These are phyloP conservation scores for Guadua angustifolia DNA, from an alignment of 176 grass and related monocot genomes.

Conservation along the genomic window DNA sequence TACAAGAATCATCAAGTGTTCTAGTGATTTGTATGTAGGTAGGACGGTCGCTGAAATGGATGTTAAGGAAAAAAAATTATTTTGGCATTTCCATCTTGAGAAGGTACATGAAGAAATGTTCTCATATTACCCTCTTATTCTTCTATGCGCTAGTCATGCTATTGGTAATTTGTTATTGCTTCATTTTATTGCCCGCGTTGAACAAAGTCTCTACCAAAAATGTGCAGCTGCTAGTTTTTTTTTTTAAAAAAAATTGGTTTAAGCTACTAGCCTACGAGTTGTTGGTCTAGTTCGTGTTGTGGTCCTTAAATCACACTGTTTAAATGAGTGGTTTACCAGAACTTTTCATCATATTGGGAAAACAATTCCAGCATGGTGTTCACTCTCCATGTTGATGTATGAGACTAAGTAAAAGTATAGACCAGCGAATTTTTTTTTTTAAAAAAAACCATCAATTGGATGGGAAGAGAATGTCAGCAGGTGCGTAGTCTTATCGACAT, in stretches of 20 bases:
- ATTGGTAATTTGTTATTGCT: neutral
- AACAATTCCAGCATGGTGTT: slow-evolving; percentile 3
- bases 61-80: slow-evolving; percentile 9
- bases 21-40: slow-evolving; percentile 35
- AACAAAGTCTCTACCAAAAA: neutral
- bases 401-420: neutral
- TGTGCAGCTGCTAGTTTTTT: neutral
- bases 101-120: slow-evolving; percentile 33
- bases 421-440: neutral
- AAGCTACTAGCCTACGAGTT: neutral
- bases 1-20: slow-evolving; percentile 41
- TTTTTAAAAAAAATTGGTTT: neutral
- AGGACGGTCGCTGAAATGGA: slow-evolving; percentile 30
- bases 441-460: neutral
- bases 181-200: slow-evolving; percentile 9
- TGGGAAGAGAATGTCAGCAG: neutral
- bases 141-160: slow-evolving; percentile 1
- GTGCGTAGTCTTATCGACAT: slow-evolving; percentile 5
- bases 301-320: neutral
- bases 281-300: neutral
- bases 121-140: slow-evolving; percentile 5
- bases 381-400: neutral
- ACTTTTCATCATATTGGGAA: neutral
- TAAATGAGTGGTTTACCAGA: neutral
- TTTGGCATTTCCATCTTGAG: slow-evolving; percentile 30